These are phyloP conservation scores for Glomus cerebriforme DNA, from an alignment of 192 early-diverging fungal species.

Conservation along the genomic window DNA sequence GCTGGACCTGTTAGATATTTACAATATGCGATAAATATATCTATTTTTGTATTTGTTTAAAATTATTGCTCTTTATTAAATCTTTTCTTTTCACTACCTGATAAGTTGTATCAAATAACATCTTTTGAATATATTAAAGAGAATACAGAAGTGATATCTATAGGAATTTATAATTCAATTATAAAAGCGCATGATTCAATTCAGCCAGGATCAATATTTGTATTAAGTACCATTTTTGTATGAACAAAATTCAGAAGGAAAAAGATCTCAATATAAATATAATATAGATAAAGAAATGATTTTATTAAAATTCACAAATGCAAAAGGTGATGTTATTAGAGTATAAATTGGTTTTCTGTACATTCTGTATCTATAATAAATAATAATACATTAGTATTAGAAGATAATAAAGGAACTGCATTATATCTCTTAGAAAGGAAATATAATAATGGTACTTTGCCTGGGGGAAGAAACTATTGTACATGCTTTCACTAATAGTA, in stretches of 20 bases:
- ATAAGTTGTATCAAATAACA: not conserved
- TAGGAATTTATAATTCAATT: conserved; percentile 36
- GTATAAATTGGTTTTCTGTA: conserved; percentile 40
- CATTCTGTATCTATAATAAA: conserved; percentile 38
- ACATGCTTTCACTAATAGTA: conserved; percentile 38
- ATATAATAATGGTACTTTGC: conserved; percentile 30
- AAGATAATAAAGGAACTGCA: conserved; percentile 42
- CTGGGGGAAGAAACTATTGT: conserved; percentile 30
- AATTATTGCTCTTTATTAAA: too few species aligned
- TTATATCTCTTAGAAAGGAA: conserved; percentile 31
- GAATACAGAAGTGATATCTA: conserved; percentile 29
- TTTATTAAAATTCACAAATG: conserved; percentile 29
- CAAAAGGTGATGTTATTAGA: conserved; percentile 29
- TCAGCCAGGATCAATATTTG: conserved; percentile 13
- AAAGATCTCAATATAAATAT: conserved; percentile 32
- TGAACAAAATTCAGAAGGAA: conserved; percentile 34
- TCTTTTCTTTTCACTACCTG: not conserved
- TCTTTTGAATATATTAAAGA: conserved; percentile 38
- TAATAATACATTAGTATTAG: conserved; percentile 36
- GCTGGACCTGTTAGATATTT: conserved; percentile 38
- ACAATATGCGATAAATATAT: conserved; percentile 36
- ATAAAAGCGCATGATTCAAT: conserved; percentile 35
- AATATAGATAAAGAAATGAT: conserved; percentile 40
- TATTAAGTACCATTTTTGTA: conserved; percentile 28
- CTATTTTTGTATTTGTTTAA: not conserved